phyloP scores from a whole-genome alignment of 2,329 filamentous ascomycete species.

The Cercospora zeina region DNA sequence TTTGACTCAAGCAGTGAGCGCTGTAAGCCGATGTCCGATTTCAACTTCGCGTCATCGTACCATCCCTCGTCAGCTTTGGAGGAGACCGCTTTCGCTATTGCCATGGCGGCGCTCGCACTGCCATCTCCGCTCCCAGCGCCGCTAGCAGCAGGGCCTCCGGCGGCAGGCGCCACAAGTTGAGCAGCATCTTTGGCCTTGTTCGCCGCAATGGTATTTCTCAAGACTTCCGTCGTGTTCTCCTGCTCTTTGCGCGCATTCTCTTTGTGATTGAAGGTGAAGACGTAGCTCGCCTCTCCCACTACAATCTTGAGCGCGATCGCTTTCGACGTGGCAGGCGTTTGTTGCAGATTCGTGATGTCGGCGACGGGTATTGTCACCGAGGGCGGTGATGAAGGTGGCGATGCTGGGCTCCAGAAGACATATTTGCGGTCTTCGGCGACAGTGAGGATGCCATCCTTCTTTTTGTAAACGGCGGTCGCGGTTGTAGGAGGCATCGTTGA shows the following conservation, averaged over 20 bases:
- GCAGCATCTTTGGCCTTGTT: slow-evolving; percentile 56
- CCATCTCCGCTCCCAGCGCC: slow-evolving; percentile 26
- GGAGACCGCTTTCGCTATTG: slow-evolving; percentile 70
- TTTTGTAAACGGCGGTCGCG: slow-evolving; percentile 81
- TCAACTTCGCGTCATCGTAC: slow-evolving; percentile 79
- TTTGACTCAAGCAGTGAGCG: slow-evolving; percentile 85
- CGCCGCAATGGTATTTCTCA: slow-evolving; percentile 75
- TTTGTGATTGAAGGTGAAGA: slow-evolving; percentile 85
- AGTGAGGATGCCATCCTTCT: slow-evolving; percentile 84
- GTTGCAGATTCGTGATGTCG: slow-evolving; percentile 89
- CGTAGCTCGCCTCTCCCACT: slow-evolving; percentile 71
- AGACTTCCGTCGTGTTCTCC: slow-evolving; percentile 76
- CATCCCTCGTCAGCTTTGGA: slow-evolving; percentile 59
- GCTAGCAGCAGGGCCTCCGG: slow-evolving; percentile 19
- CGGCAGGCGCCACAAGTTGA: slow-evolving; percentile 39
- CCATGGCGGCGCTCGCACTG: slow-evolving; percentile 59
- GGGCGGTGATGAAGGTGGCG: slow-evolving; percentile 60
- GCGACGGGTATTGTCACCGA: slow-evolving; percentile 68
- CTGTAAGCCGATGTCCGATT: slow-evolving; percentile 77
- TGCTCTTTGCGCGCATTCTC: slow-evolving; percentile 77
- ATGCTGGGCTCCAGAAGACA: slow-evolving; percentile 78
- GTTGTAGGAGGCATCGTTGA: slow-evolving; percentile 43
- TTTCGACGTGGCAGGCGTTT: slow-evolving; percentile 81
- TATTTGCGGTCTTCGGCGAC: slow-evolving; percentile 71
- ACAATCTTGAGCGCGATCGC: slow-evolving; percentile 96